phyloP scores from a whole-genome alignment of 108 stramenopile species.

The Halocafeteria seosinensis region DNA sequence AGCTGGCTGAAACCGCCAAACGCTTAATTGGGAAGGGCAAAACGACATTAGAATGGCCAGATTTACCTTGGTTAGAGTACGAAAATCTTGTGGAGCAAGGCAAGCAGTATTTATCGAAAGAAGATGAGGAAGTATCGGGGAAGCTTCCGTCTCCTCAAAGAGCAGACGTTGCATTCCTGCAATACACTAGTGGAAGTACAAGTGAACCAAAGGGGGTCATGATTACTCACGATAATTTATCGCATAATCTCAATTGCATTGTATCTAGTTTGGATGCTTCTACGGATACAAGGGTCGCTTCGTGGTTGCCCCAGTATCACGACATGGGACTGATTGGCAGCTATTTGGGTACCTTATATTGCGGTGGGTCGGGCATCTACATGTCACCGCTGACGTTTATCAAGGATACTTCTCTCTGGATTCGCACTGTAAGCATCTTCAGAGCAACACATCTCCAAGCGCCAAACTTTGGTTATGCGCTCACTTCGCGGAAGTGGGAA shows the following conservation, averaged over 20 bases:
- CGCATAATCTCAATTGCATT: constrained; percentile 73
- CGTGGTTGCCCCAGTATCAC: constrained; percentile 99
- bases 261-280: constrained; percentile 43
- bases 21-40: not conserved
- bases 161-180: constrained; percentile 66
- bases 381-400: constrained; percentile 82
- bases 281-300: constrained; percentile 63
- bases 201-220: constrained; percentile 82
- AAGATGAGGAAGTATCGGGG: not conserved
- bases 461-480: constrained; percentile 86
- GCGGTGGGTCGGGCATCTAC: constrained; percentile 85
- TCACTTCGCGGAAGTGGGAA: constrained; percentile 66
- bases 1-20: constrained; percentile 7
- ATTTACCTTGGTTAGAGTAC: constrained; percentile 22
- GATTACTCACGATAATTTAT: constrained; percentile 57
- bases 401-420: constrained; percentile 74
- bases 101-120: not conserved
- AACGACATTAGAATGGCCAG: not conserved
- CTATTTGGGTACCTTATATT: constrained; percentile 69
- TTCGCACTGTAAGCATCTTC: constrained; percentile 54
- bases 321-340: constrained; percentile 98
- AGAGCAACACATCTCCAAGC: constrained; percentile 83
- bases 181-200: constrained; percentile 91
- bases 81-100: not conserved
- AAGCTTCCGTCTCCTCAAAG: not conserved